A percentile compares a stretch with the other conserved stretches of the same genome.
phyloP scores from a whole-genome alignment of 805 yeast species.

The Saccharomycopsis schoenii region DNA sequence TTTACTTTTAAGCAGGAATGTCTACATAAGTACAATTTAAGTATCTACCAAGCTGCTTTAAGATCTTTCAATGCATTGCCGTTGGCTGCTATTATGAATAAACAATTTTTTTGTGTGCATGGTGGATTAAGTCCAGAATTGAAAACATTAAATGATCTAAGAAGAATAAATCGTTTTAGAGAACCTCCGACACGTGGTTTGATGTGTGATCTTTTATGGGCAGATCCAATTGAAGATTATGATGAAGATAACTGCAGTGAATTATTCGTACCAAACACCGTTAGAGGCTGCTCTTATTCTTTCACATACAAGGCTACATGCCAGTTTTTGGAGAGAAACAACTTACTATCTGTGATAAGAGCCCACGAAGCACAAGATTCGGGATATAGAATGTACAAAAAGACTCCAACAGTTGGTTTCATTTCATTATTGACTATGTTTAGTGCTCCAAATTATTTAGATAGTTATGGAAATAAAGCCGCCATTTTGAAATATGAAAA shows the following conservation, averaged over 20 bases:
- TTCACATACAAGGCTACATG: constrained; percentile 78
- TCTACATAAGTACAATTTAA: constrained; percentile 62
- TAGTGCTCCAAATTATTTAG: constrained; percentile 92
- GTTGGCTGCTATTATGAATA: constrained; percentile 86
- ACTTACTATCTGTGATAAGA: constrained; percentile 73
- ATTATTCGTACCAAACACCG: constrained; percentile 52
- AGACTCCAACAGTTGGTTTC: constrained; percentile 75
- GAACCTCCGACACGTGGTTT: constrained; percentile 92
- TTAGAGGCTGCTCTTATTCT: constrained; percentile 88
- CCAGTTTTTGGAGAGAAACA: constrained; percentile 66
- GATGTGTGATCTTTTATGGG: constrained; percentile 93
- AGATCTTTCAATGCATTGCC: constrained; percentile 80
- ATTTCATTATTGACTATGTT: constrained; percentile 86
- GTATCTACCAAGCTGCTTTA: constrained; percentile 64
- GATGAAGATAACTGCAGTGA: constrained; percentile 48
- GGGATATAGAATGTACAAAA: constrained; percentile 89
- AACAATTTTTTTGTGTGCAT: constrained; percentile 91
- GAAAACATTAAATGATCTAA: constrained; percentile 56
- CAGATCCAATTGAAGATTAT: constrained; percentile 89
- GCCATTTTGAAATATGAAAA: constrained; percentile 88
- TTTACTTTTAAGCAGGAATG: constrained; percentile 91
- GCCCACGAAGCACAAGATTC: constrained; percentile 98
- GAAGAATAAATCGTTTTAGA: constrained; percentile 63
- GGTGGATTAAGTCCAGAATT: constrained; percentile 92
- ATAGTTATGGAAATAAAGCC: constrained; percentile 87